These are phyloP conservation scores for Podospora fimiseda DNA, from an alignment of 495 filamentous ascomycete species.

Conservation along the genomic window DNA sequence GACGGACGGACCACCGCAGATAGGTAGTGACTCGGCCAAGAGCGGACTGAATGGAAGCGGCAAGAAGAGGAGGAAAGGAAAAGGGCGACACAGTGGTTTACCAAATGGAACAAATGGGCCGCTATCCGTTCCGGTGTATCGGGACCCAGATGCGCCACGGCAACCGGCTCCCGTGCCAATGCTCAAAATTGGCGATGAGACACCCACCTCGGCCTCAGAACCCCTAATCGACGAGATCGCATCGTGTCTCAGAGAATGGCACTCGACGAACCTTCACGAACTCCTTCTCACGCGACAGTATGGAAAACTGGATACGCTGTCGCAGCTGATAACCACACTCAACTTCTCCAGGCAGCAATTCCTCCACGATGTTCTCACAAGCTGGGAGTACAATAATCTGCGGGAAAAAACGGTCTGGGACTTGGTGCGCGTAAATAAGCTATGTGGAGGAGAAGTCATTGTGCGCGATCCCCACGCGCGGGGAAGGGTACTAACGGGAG, in stretches of 20 bases:
- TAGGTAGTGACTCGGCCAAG: slow-evolving; percentile 42
- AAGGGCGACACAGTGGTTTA: slow-evolving; percentile 19
- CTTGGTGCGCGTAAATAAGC: slow-evolving; percentile 85
- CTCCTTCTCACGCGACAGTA: slow-evolving; percentile 80
- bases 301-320: slow-evolving; percentile 70
- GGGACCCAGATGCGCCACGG: slow-evolving; percentile 59
- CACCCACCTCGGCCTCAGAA: slow-evolving; percentile 77
- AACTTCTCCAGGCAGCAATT: slow-evolving; percentile 83
- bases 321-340: slow-evolving; percentile 67
- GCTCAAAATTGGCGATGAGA: slow-evolving; percentile 96
- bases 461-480: slow-evolving; percentile 77
- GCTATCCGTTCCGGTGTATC: slow-evolving; percentile 32
- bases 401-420: slow-evolving; percentile 91
- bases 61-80: slow-evolving; percentile 28
- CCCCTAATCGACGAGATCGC: slow-evolving; percentile 96
- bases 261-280: slow-evolving; percentile 93
- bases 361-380: slow-evolving; percentile 85
- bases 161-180: slow-evolving; percentile 92
- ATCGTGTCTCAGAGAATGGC: slow-evolving; percentile 94
- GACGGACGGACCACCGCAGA: slow-evolving; percentile 20
- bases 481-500: slow-evolving; percentile 81
- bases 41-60: slow-evolving; percentile 28
- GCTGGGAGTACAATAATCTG: slow-evolving; percentile 65
- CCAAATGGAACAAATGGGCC: slow-evolving; percentile 28
- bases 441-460: slow-evolving; percentile 85